Conservation (phyloP, 805 yeast species). For the Lachancea thermotolerans region DNA sequence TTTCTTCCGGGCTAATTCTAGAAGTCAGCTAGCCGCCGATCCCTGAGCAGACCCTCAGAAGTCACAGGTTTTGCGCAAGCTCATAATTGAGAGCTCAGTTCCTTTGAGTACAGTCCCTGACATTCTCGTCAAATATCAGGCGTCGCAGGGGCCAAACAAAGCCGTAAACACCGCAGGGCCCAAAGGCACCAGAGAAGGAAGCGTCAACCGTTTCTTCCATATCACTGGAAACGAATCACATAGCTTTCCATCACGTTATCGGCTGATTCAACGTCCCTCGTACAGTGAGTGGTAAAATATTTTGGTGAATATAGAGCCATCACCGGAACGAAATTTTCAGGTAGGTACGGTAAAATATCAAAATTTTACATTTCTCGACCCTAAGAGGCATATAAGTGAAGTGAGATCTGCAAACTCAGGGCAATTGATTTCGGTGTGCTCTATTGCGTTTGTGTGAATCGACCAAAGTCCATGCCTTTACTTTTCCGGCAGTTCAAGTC, state of each 20-base stretch:
- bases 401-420: not conserved
- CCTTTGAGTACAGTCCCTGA: no score
- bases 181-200: no score
- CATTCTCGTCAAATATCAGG: no score
- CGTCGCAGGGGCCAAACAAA: no score
- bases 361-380: not conserved
- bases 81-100: no score
- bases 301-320: not conserved
- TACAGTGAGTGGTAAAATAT: not conserved
- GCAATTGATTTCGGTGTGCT: not conserved
- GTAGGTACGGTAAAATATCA: not conserved
- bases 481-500: constrained; percentile 28
- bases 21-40: no score
- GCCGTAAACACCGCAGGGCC: no score
- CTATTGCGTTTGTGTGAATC: not conserved
- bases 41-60: no score
- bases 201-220: not conserved
- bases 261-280: no score
- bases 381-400: not conserved
- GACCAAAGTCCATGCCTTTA: constrained; percentile 19
- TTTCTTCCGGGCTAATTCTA: no score
- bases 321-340: not conserved
- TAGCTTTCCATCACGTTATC: not conserved
- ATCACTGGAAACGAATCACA: not conserved
- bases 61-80: no score